These are phyloP conservation scores for Plectosphaerella plurivora DNA, from an alignment of 2,329 filamentous ascomycete species.

Conservation along the genomic window DNA sequence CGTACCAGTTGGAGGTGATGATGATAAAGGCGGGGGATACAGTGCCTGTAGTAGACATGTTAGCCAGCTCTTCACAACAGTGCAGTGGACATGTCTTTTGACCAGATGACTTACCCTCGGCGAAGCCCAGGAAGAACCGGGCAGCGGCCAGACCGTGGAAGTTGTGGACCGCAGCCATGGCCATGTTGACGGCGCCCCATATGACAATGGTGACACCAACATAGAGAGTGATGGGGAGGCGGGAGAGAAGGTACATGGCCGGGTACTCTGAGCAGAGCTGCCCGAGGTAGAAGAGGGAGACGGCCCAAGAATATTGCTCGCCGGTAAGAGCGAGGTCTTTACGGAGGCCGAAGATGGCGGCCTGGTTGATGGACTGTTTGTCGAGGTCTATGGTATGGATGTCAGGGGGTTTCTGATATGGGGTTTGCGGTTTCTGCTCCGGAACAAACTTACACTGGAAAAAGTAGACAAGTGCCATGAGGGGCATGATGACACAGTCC, in stretches of 20 bases:
- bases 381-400: conserved; percentile 7
- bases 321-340: conserved; percentile 6
- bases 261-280: conserved; percentile 11
- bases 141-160: conserved; percentile 17
- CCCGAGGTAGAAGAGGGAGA: conserved; percentile 11
- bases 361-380: conserved; percentile 9
- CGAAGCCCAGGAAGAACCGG: conserved; percentile 23
- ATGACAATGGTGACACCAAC: conserved; percentile 15
- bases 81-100: no score
- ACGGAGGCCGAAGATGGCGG: conserved; percentile 8
- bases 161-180: conserved; percentile 13
- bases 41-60: conserved; percentile 3
- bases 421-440: not conserved
- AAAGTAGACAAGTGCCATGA: conserved; percentile 13
- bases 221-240: conserved; percentile 7
- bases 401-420: not conserved
- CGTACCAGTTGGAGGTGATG: conserved; percentile 25
- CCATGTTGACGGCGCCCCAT: conserved; percentile 20
- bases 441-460: conserved; percentile 11
- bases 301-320: conserved; percentile 8
- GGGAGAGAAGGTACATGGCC: conserved; percentile 8
- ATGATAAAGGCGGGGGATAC: conserved; percentile 26
- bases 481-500: conserved; percentile 10
- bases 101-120: conserved; percentile 13
- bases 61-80: no score